phyloP scores from a whole-genome alignment of 2,329 filamentous ascomycete species.

The Bipolaris gigantea region DNA sequence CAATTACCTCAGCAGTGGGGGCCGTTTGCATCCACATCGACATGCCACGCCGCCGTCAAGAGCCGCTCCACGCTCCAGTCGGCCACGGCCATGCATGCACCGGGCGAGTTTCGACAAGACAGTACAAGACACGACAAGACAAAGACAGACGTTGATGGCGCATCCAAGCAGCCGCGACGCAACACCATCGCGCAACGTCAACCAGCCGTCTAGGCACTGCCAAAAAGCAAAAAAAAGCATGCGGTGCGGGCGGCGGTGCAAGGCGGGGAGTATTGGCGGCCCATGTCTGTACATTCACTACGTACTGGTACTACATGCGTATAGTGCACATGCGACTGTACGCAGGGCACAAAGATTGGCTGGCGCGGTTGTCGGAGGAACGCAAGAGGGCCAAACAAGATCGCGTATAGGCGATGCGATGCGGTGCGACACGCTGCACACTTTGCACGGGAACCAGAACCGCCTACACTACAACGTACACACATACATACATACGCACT shows the following conservation, averaged over 20 bases:
- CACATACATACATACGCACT: too few species aligned
- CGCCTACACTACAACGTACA: too few species aligned
- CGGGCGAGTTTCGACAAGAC: too few species aligned
- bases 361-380: slow-evolving; percentile 22
- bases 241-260: not conserved
- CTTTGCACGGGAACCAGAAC: too few species aligned
- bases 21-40: slow-evolving; percentile 1
- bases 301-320: too few species aligned
- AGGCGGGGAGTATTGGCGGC: slow-evolving; percentile 7
- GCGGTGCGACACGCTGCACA: slow-evolving; percentile 13
- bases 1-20: slow-evolving; percentile 37
- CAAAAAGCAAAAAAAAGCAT: slow-evolving; percentile 23
- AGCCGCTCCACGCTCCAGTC: not conserved
- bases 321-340: too few species aligned
- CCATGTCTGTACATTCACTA: not conserved
- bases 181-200: not conserved
- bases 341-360: not conserved
- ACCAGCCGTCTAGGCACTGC: slow-evolving; percentile 7
- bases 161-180: too few species aligned
- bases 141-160: too few species aligned
- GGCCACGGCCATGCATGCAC: not conserved
- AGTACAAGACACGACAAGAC: too few species aligned
- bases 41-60: not conserved
- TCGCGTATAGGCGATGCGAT: not conserved
- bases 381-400: slow-evolving; percentile 18